Evolutionary conservation across 345 rosid genomes (phyloP).

Genomic region (Populus alba): DNA sequence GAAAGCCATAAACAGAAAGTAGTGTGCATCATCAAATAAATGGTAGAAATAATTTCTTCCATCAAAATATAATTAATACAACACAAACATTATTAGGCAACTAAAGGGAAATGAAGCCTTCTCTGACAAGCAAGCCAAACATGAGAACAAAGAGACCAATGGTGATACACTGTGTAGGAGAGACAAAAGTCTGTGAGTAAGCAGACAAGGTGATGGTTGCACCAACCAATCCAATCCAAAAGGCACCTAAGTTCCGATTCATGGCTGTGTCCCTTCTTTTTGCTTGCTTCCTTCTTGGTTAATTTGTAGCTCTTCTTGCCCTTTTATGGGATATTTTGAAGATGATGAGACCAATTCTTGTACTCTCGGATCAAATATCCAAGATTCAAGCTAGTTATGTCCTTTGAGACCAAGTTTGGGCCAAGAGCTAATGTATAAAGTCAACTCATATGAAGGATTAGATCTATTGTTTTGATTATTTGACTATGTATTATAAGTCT

Average conservation of each 20-base stretch:
- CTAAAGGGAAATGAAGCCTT: conserved; percentile 64
- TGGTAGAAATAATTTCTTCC: no score
- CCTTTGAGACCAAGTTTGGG: neutral
- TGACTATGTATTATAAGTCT: neutral
- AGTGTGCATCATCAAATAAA: no score
- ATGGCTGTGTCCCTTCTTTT: conserved; percentile 10
- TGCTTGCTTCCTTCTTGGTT: neutral
- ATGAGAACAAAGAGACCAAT: conserved; percentile 62
- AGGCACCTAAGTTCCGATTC: conserved; percentile 46
- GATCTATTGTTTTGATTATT: neutral
- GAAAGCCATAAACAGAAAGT: no score
- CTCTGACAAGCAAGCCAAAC: conserved; percentile 64
- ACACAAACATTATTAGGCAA: no score
- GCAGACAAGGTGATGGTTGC: conserved; percentile 72
- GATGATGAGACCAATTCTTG: neutral
- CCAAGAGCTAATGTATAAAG: neutral
- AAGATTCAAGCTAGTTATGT: neutral
- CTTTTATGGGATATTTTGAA: neutral
- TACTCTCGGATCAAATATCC: no score
- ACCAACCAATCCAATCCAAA: conserved; percentile 63
- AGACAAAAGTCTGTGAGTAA: conserved; percentile 53
- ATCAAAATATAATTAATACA: no score
- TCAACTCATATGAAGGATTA: neutral
- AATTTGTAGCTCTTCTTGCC: neutral
- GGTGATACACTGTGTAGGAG: conserved; percentile 53